phyloP scores from a whole-genome alignment of 768 basidiomycete genomes.

The Tulasnella sp. region DNA sequence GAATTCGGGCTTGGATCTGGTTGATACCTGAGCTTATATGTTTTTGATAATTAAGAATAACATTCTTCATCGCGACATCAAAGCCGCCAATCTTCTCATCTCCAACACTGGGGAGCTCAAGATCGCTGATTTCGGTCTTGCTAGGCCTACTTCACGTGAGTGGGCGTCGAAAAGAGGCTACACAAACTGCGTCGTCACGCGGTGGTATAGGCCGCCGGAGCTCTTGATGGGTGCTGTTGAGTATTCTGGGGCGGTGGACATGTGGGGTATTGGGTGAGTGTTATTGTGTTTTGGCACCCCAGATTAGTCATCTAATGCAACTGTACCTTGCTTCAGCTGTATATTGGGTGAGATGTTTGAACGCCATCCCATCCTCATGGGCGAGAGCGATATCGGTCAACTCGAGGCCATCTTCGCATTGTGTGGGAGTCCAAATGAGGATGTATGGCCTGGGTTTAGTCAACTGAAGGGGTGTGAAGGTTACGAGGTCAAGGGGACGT shows the following conservation, averaged over 20 bases:
- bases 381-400: conserved; percentile 84
- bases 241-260: conserved; percentile 90
- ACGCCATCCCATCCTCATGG: conserved; percentile 75
- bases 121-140: conserved; percentile 95
- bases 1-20: background rate
- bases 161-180: conserved; percentile 32
- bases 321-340: conserved; percentile 41
- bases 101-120: conserved; percentile 72
- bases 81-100: conserved; percentile 93
- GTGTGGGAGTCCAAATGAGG: conserved; percentile 65
- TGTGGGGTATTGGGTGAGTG: conserved; percentile 91
- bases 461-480: conserved; percentile 27
- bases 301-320: background rate
- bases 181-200: conserved; percentile 89
- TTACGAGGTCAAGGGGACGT: conserved; percentile 20
- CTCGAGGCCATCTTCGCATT: conserved; percentile 77
- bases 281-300: conserved; percentile 10
- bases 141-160: conserved; percentile 41
- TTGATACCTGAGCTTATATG: conserved; percentile 15
- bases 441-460: conserved; percentile 29
- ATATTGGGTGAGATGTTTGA: conserved; percentile 96
- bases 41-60: conserved; percentile 53
- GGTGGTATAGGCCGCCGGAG: conserved; percentile 94
- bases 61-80: conserved; percentile 97
- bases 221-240: conserved; percentile 77